phyloP scores from a whole-genome alignment of 495 filamentous ascomycete species.

The Penicillium pancosmium region DNA sequence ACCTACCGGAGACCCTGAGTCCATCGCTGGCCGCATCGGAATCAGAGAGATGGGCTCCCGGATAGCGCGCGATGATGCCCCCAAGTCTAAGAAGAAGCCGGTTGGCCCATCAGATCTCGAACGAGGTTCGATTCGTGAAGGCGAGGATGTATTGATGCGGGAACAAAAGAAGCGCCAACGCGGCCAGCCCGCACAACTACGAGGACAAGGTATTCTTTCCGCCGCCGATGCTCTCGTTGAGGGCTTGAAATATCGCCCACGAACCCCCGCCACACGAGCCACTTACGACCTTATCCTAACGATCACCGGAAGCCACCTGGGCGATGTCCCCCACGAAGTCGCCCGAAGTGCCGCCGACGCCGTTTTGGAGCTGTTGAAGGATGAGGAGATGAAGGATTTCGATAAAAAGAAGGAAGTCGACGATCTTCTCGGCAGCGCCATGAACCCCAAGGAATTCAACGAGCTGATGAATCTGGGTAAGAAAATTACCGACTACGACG shows the following conservation, averaged over 20 bases:
- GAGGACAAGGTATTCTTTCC: constrained; percentile 80
- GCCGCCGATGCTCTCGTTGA: constrained; percentile 86
- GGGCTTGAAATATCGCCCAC: constrained; percentile 81
- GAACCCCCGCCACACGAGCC: constrained; percentile 88
- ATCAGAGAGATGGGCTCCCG: constrained; percentile 93
- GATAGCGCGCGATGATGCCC: constrained; percentile 75
- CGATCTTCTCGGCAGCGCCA: constrained; percentile 79
- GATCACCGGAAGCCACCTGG: constrained; percentile 82
- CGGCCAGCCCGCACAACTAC: constrained; percentile 68
- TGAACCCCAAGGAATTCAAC: constrained; percentile 92
- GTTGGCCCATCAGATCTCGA: constrained; percentile 67
- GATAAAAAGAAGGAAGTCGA: constrained; percentile 99
- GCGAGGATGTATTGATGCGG: constrained; percentile 80
- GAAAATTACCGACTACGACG: constrained; percentile 99
- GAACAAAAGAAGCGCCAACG: constrained; percentile 88
- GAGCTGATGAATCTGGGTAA: constrained; percentile 96
- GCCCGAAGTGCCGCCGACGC: constrained; percentile 96
- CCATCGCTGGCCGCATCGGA: constrained; percentile 88
- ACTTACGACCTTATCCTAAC: constrained; percentile 96
- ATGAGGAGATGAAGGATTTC: constrained; percentile 94
- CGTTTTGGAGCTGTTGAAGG: constrained; percentile 86
- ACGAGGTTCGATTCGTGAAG: constrained; percentile 79
- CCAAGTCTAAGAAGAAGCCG: constrained; percentile 73
- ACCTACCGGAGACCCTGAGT: constrained; percentile 95
- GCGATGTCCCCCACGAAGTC: constrained; percentile 90